Conservation (phyloP, 2,329 filamentous ascomycete genomes). For the Colletotrichum viniferum region DNA sequence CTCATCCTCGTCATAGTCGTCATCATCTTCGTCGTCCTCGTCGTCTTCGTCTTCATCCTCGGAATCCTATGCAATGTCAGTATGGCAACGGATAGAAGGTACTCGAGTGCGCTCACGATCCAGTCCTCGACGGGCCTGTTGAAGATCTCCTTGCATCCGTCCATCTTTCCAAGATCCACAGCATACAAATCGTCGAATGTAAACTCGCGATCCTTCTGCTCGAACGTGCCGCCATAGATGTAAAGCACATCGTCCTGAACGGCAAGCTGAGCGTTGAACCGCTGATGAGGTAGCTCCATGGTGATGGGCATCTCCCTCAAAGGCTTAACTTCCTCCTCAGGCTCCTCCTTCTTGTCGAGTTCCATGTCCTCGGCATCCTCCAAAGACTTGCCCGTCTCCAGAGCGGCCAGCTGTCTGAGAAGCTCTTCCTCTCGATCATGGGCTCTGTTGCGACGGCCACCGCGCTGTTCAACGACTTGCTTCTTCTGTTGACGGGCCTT, state of each 20-base stretch:
- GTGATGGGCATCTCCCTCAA: slow-evolving; percentile 68
- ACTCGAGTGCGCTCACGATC: slow-evolving; percentile 58
- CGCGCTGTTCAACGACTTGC: slow-evolving; percentile 62
- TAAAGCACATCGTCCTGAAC: slow-evolving; percentile 93
- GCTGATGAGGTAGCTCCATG: slow-evolving; percentile 84
- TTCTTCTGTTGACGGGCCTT: slow-evolving; percentile 73
- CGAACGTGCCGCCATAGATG: slow-evolving; percentile 93
- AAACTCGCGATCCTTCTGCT: slow-evolving; percentile 92
- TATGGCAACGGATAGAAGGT: slow-evolving; percentile 29
- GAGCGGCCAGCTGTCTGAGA: slow-evolving; percentile 80
- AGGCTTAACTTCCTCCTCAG: slow-evolving; percentile 60
- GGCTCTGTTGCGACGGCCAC: slow-evolving; percentile 71
- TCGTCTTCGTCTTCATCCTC: slow-evolving; percentile 65
- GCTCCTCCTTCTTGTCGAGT: slow-evolving; percentile 51
- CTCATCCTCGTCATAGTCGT: slow-evolving; percentile 55
- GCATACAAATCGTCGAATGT: slow-evolving; percentile 96
- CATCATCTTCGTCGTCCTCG: slow-evolving; percentile 58
- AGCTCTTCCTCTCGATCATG: slow-evolving; percentile 94
- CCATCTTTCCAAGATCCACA: slow-evolving; percentile 91
- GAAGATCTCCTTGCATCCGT: slow-evolving; percentile 92
- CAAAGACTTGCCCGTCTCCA: slow-evolving; percentile 76
- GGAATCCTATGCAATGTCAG: slow-evolving; percentile 50
- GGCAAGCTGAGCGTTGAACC: slow-evolving; percentile 90
- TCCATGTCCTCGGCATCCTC: slow-evolving; percentile 55
- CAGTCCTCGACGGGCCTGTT: slow-evolving; percentile 84